Evolutionary conservation across 208 protist genomes (phyloP), one percentile per base, ranked within the genome.

Genomic region (Leishmania gerbilli): DNA sequence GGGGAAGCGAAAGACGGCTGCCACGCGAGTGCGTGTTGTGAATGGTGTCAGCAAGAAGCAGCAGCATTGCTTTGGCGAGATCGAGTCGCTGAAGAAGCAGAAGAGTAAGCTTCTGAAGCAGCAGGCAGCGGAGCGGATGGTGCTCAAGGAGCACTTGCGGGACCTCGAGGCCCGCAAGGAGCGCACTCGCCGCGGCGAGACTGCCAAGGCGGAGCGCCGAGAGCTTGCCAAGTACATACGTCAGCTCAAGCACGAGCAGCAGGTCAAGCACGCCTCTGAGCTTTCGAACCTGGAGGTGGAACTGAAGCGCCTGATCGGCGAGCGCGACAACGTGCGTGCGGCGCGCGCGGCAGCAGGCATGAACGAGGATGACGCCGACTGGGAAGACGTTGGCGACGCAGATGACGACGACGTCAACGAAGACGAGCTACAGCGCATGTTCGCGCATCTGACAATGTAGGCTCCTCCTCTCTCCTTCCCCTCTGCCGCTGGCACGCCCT

Each of bases 151-250:
- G 67, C 92, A 96, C 89, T 78, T 91, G 76, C 87, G 90, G 3
- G 91, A 95, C 47, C 86, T 98, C 56, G 89, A 95, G 79, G 83
- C 77, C 21, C 88, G 91, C 31, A 88, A 91, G 31, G 79, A 86
- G n/a, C 88, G 89, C 45, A 93, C 92, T 45, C 89, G 88, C 40
- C 87, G 88, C 47, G 93, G 93, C 58, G 91, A 93, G 67, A 91
- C 91, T 71, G 93, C 91, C 34, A 96, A 95, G 79, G 86, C 78
- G 68, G 95, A 98, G 85, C 91, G 93, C 9, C 95, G 95, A 15
- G 95, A 98, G 80, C 87, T 98, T 27, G 90, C 91, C 53, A 96
- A 96, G 86, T 98, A 98, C 84, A 96, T 98, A 68, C 88, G 91
- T 0, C 89, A 93, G 84, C 88, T 98, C 51, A 89, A 92, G 86